Percentiles rank a stretch among this genome's conserved stretches.
Evolutionary conservation across 1,284 basidiomycete species (phyloP).

Genomic region (Inonotus obliquus): DNA sequence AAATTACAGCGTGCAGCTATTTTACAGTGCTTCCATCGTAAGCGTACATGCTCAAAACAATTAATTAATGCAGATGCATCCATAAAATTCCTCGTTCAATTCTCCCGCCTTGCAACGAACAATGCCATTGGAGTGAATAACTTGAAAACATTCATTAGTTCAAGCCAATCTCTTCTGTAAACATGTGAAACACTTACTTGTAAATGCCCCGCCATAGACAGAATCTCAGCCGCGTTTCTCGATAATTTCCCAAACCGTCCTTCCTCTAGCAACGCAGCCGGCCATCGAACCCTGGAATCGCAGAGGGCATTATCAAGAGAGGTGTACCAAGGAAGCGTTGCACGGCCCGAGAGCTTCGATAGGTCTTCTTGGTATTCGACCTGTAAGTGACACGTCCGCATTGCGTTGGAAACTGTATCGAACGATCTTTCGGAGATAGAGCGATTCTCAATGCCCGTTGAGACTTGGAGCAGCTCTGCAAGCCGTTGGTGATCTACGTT

Average conservation of each 20-base stretch:
- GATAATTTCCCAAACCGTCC: neutral
- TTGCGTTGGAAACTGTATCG: neutral
- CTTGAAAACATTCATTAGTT: neutral
- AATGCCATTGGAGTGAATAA: constrained; percentile 1
- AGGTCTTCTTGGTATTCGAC: neutral
- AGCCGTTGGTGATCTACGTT: neutral
- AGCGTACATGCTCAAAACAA: neutral
- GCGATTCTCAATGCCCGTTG: neutral
- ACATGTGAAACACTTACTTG: neutral
- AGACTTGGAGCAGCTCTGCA: neutral
- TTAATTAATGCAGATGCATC: neutral
- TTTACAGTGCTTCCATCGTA: neutral
- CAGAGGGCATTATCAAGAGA: neutral
- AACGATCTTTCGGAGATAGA: neutral
- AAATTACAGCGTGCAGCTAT: too few species aligned
- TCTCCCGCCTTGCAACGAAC: neutral
- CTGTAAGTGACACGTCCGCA: neutral
- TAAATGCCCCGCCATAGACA: neutral
- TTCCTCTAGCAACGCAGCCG: neutral
- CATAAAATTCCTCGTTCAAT: too few species aligned
- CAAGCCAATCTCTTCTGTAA: neutral
- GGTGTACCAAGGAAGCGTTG: neutral
- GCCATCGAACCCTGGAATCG: neutral
- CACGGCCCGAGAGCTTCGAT: neutral
- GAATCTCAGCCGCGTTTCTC: neutral